These are phyloP conservation scores for Rusavskia elegans DNA, from an alignment of 495 filamentous ascomycete genomes.

Conservation along the genomic window DNA sequence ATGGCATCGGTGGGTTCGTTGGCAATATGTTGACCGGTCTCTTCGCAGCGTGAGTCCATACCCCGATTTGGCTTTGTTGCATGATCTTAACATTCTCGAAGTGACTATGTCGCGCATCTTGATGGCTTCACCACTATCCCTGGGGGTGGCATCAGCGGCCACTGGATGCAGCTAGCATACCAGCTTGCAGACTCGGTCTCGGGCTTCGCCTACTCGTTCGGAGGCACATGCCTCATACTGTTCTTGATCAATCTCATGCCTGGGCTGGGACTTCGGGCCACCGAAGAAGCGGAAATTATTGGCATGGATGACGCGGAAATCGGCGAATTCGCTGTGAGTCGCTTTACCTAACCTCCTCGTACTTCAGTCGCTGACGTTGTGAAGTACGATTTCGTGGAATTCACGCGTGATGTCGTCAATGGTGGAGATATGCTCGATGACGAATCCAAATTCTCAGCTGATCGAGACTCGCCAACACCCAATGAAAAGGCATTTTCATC, in stretches of 20 bases:
- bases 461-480: constrained; percentile 9
- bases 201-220: constrained; percentile 76
- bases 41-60: constrained; percentile 61
- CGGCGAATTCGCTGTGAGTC: constrained; percentile 76
- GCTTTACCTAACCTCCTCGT: background rate
- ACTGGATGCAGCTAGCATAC: constrained; percentile 80
- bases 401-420: constrained; percentile 68
- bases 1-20: constrained; percentile 73
- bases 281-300: constrained; percentile 73
- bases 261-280: constrained; percentile 61
- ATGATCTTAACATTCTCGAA: constrained; percentile 16
- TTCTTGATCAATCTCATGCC: constrained; percentile 80
- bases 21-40: constrained; percentile 82
- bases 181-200: constrained; percentile 78
- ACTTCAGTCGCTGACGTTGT: constrained; percentile 1
- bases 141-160: constrained; percentile 84
- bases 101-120: constrained; percentile 78
- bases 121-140: constrained; percentile 54
- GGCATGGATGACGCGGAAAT: constrained; percentile 94
- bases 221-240: constrained; percentile 70
- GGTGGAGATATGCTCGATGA: constrained; percentile 27
- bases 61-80: background rate
- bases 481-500: constrained; percentile 12
- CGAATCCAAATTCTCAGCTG: constrained; percentile 11
- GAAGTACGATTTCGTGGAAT: constrained; percentile 88